Base-by-base conservation (phyloP, 1,139 yeast genomes). In the Saccharomycopsis hybrid region DNA sequence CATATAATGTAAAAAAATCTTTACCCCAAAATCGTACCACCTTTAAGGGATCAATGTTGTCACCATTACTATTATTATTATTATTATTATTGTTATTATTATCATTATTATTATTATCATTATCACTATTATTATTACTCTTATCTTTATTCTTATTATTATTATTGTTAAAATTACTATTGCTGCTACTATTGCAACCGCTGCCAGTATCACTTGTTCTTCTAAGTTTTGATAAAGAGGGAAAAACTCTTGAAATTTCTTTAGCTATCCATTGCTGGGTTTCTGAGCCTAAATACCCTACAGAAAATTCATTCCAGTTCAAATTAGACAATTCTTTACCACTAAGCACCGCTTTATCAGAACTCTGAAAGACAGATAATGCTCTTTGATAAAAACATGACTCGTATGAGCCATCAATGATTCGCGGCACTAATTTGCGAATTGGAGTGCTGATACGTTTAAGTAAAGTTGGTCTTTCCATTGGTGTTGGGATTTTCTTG, bases 281-380 rank as follows among this genome's bases (percentile, higher is more conserved):
- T 53, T 71, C 70, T 40, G 75, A 63, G 0, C 90, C 90, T 57
- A 75, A 74, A 58, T 74, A 83, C 0, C 90, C 90, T n/a, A 79
- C 80, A 7, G 70, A 66, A 57, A 75, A 80, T 28, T 62, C 57
- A 11, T 64, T 58, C 67, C 82, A 73, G 33, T 77, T 71, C 25
- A 80, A 60, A 11, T 64, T 65, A 58, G 74, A 66, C 44, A 77
- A 68, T 44, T 80, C 85, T 28, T 65, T 61, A 25, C 66, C 67
- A 2, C 82, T 69, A 57, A 83, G 65, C 0, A 74, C 65, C 2
- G 73, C 68, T 40, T 72, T 68, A 1, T 60, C 55, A 0, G 83
- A 77, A 1, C 58, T 54, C 8, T 63, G 55, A 25, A 62, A 64
- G 45, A 72, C 69, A 7, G 59, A 55, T 33, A 70, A 67, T 0